Base-by-base conservation (phyloP, 768 basidiomycete genomes). In the Inosperma sp. region DNA sequence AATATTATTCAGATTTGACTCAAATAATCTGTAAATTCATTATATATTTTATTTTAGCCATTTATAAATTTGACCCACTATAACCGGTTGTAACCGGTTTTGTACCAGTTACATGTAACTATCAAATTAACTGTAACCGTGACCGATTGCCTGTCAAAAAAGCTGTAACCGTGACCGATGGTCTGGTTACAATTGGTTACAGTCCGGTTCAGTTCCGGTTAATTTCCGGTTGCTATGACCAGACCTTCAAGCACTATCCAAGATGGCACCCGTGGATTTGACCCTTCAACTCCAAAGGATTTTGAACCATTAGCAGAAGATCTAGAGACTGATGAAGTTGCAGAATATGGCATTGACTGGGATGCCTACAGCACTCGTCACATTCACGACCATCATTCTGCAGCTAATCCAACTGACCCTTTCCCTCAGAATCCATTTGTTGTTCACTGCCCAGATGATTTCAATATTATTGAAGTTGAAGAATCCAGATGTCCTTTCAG, bases 221-320 rank as follows among this genome's bases (percentile, higher is more conserved):
- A n/a, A n/a, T n/a, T n/a, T n/a, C n/a, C n/a, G n/a, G n/a, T n/a
- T n/a, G n/a, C n/a, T n/a, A n/a, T n/a, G n/a, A n/a, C n/a, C n/a
- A n/a, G n/a, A n/a, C n/a, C n/a, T n/a, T n/a, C n/a, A n/a, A 64
- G 67, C 13, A 65, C 69, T 60, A 13, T 68, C 1, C 30, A 60
- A 30, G 45, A 71, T 31, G 70, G 71, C 2, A 29, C 59, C 2
- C 59, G 60, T 4, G 68, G 68, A 1, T 31, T 35, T 12, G 1
- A 1, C 13, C 27, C 27, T 29, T 30, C 42, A 5, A 14, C 27
- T 26, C 26, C 14, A 9, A 14, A 17, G n/a, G n/a, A n/a, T 4
- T 44, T 44, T 7, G 6, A 44, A 10, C 42, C 42, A 10, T 5
- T 30, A 3, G 42, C 27, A 10, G 42, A 44, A 2, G 19, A n/a